These are phyloP conservation scores for Salvia splendens DNA, from an alignment of 257 asterid genomes.

Conservation along the genomic window DNA sequence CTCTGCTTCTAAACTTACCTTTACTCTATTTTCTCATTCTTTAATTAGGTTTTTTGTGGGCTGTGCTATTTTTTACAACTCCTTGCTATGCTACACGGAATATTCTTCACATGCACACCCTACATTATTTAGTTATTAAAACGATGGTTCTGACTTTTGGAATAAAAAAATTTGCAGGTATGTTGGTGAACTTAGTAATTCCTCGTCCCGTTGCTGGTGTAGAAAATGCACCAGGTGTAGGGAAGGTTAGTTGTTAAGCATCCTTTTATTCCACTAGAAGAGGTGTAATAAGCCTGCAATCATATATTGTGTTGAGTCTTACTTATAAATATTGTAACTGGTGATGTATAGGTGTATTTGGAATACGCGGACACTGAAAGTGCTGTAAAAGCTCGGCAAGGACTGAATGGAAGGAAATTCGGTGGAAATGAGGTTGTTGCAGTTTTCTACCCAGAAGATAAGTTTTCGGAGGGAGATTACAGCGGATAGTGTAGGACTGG, in stretches of 20 bases:
- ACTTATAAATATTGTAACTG: background rate
- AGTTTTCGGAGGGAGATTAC: constrained; percentile 74
- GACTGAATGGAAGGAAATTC: constrained; percentile 82
- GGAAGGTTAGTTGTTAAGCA: constrained; percentile 62
- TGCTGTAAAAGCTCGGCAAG: constrained; percentile 73
- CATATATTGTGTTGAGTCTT: background rate
- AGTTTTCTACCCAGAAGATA: constrained; percentile 78
- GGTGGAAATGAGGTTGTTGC: constrained; percentile 86
- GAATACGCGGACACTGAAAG: constrained; percentile 78
- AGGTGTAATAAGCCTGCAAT: background rate
- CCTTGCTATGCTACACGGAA: constrained; percentile 21
- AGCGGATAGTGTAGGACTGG: constrained; percentile 70
- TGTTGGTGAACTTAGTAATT: constrained; percentile 69
- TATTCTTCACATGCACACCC: background rate
- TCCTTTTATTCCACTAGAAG: background rate
- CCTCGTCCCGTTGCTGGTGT: constrained; percentile 83
- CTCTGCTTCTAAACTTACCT: background rate
- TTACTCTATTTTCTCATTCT: background rate
- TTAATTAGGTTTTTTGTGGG: constrained; percentile 7
- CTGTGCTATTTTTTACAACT: constrained; percentile 17
- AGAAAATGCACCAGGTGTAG: constrained; percentile 78
- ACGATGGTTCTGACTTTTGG: background rate
- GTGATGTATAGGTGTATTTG: constrained; percentile 57
- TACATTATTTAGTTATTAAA: background rate
- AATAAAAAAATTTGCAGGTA: constrained; percentile 50